Evolutionary conservation across 2,329 filamentous ascomycete species (phyloP).

Genomic region (Aureobasidium lini): DNA sequence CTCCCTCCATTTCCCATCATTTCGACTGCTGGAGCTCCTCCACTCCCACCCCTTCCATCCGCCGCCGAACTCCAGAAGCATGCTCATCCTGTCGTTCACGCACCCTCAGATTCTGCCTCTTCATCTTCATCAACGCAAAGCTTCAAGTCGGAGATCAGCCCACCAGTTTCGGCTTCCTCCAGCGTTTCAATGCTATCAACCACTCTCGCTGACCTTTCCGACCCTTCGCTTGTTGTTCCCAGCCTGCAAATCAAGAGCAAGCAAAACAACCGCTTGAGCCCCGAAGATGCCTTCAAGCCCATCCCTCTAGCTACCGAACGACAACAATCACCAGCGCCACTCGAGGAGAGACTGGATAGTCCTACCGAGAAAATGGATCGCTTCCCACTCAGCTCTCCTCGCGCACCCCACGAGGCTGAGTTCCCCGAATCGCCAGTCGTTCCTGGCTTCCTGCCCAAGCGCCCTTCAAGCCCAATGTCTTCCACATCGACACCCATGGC

Average conservation of each 20-base stretch:
- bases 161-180: slow-evolving; percentile 25
- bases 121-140: slow-evolving; percentile 16
- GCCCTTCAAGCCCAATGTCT: not conserved
- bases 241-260: slow-evolving; percentile 11
- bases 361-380: not conserved
- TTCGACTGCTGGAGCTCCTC: slow-evolving; percentile 19
- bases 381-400: not conserved
- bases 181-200: slow-evolving; percentile 19
- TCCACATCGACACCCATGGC: not conserved
- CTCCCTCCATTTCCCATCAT: slow-evolving; percentile 15
- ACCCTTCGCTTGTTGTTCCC: slow-evolving; percentile 3
- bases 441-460: slow-evolving; percentile 19
- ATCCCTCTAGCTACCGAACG: not conserved
- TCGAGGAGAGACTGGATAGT: not conserved
- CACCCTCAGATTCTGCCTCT: slow-evolving; percentile 14
- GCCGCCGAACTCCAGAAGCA: slow-evolving; percentile 3
- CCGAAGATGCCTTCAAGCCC: slow-evolving; percentile 9
- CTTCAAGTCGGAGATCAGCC: slow-evolving; percentile 25
- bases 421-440: slow-evolving; percentile 28
- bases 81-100: slow-evolving; percentile 4
- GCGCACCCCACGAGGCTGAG: not conserved
- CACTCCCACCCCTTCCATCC: slow-evolving; percentile 17
- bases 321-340: not conserved
- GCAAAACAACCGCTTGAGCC: not conserved
- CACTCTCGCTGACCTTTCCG: not conserved